phyloP scores from a whole-genome alignment of 306 rosid genomes.

The Medicago ruthenica region DNA sequence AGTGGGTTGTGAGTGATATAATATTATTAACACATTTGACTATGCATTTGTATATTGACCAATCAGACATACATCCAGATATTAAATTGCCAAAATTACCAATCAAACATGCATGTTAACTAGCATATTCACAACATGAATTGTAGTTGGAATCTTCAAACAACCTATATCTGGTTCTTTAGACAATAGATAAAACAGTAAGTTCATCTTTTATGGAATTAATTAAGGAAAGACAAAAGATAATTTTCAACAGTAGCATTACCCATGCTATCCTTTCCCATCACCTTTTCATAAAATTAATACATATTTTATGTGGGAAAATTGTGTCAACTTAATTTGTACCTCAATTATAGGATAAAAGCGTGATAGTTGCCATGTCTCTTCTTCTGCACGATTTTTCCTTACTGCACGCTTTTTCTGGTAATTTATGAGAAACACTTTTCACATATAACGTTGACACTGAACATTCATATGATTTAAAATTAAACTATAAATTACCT shows the following conservation, averaged over 20 bases:
- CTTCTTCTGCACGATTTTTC: constrained; percentile 76
- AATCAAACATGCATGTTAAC: constrained; percentile 7
- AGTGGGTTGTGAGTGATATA: neutral
- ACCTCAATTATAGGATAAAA: constrained; percentile 96
- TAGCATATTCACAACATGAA: constrained; percentile 27
- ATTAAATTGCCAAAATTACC: neutral
- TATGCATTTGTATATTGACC: neutral
- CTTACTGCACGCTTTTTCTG: constrained; percentile 88
- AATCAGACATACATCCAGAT: neutral
- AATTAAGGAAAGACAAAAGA: neutral
- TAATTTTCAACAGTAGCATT: constrained; percentile 1
- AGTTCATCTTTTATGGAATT: constrained; percentile 23
- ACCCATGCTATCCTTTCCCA: constrained; percentile 1
- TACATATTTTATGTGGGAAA: constrained; percentile 13
- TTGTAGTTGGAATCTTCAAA: constrained; percentile 28
- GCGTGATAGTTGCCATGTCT: constrained; percentile 86
- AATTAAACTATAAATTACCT: constrained; percentile 26
- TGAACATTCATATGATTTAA: constrained; percentile 10
- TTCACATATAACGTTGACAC: constrained; percentile 38
- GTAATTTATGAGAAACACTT: constrained; percentile 35
- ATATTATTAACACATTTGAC: neutral
- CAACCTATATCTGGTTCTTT: constrained; percentile 19
- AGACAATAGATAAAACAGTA: constrained; percentile 27
- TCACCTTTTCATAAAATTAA: constrained; percentile 27
- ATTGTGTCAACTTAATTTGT: constrained; percentile 36